phyloP scores from a whole-genome alignment of 495 filamentous ascomycete species.

The Letharia lupina region DNA sequence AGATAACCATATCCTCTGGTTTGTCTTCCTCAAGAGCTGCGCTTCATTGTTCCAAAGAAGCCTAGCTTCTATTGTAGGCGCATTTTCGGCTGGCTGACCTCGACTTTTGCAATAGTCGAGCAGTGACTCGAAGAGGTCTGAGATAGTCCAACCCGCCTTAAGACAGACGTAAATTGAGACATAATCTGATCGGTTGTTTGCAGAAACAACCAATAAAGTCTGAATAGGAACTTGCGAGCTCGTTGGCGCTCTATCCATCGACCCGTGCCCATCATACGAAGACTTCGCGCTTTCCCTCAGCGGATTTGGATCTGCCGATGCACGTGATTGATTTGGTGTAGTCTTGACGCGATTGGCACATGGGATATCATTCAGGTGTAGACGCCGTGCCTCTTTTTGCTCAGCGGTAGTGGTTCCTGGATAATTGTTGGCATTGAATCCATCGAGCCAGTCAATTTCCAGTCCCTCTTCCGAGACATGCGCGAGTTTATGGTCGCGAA shows the following conservation, averaged over 20 bases:
- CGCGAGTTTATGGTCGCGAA: background rate
- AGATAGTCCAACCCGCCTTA: background rate
- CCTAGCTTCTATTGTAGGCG: background rate
- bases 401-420: no score
- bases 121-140: background rate
- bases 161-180: background rate
- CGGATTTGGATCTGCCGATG: background rate
- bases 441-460: background rate
- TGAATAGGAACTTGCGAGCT: no score
- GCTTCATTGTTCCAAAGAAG: background rate
- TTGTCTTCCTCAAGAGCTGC: background rate
- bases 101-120: background rate
- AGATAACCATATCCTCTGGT: background rate
- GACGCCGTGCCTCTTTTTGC: background rate
- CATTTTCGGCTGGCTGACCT: background rate
- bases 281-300: background rate
- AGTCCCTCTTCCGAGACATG: background rate
- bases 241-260: no score
- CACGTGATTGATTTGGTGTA: background rate
- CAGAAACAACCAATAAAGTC: background rate
- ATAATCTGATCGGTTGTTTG: background rate
- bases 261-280: background rate
- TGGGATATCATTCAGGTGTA: background rate
- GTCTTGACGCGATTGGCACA: background rate
- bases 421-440: no score